Base-by-base conservation (phyloP, 2,329 filamentous ascomycete species). In the Colletotrichum liaoningense region DNA sequence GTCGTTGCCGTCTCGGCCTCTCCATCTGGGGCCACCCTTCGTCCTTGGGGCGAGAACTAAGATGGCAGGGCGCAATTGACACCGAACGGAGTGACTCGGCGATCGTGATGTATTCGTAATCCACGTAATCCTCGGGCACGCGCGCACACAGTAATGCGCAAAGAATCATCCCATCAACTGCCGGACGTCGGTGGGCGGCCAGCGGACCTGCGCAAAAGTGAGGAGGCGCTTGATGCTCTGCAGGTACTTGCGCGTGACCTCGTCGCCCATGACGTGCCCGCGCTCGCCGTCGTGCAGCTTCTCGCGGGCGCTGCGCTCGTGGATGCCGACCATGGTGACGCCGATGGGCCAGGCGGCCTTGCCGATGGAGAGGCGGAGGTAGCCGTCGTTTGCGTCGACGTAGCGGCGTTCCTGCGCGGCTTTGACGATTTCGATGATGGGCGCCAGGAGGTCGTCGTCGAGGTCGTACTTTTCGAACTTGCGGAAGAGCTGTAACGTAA, bases 271-370 rank as follows among this genome's bases (percentile, higher is more conserved):
- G 78, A 98, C 98, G 82, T 99, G 95, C 4, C 96, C 97, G 79
- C 95, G 93, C 79, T 93, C 91, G 72, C 92, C 93, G 81, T 97
- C 91, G 81, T 98, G 95, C 73, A 99, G 86, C 85, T 99, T 99
- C 85, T 99, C 97, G 75, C 97, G 91, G 24, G 97, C 96, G 77
- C 93, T 97, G 80, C 97, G 92, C 87, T 98, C 97, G 89, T 99
- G 97, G 78, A 99, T 99, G 87, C 97, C 97, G 79, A 99, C 97
- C 97, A 98, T 99, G 82, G 97, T 99, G 52, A 99, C 97, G 84
- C 97, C 97, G 79, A 99, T 99, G 28, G 97, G 97, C 97, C 97
- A 99, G 19, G 97, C 97, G 77, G 95, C 95, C 85, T 98, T 98
- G 76, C 95, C 95, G 79, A 99, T 99, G 81, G 94, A 97, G 67